Evolutionary conservation across 208 protist genomes (phyloP), one percentile per base, ranked within the genome.

Genomic region (Crithidia sp.): DNA sequence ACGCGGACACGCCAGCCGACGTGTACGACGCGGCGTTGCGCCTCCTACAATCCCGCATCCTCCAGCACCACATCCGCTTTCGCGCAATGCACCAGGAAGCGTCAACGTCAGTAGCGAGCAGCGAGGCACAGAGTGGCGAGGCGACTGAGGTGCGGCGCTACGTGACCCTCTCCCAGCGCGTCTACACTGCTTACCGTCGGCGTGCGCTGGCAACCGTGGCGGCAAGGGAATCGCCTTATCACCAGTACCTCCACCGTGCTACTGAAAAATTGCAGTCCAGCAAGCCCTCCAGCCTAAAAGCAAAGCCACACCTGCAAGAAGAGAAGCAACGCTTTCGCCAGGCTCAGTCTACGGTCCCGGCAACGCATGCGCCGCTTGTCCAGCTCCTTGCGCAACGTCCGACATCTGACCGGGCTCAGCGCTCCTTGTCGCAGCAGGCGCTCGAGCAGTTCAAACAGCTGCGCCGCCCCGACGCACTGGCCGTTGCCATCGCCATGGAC

Each of bases 11-110:
- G 16, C 79, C 75, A 5, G 66, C 79, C 8, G 88, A 93, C n/a
- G 77, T 85, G 65, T 93, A 82, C 59, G 85, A 94, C 55, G 76
- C 81, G 0, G 71, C 77, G 7, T 57, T 94, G 58, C 81, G 77
- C 17, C 71, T 84, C 10, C 81, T 89, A 60, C 87, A 92, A 53
- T 45, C 80, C 13, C 68, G 71, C 55, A 73, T 87, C 53, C 19
- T 81, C 37, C 63, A 55, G 45, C 59, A 67, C 13, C 19, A 7
- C 13, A 19, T 62, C 5, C 19, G 57, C 66, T 40, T 16, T 37
- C 53, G 60, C 3, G 19, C 62, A 12, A 52, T 0, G 62, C 45
- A 14, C 41, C 12, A 19, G 14, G 17, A 16, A 37, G 10, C 12
- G 3, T 13, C 0, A 40, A n/a, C 36, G 36, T 9, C 5, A 14